Evolutionary conservation across 257 asterid genomes (phyloP).

Genomic region (Orobanche coerulescens): DNA sequence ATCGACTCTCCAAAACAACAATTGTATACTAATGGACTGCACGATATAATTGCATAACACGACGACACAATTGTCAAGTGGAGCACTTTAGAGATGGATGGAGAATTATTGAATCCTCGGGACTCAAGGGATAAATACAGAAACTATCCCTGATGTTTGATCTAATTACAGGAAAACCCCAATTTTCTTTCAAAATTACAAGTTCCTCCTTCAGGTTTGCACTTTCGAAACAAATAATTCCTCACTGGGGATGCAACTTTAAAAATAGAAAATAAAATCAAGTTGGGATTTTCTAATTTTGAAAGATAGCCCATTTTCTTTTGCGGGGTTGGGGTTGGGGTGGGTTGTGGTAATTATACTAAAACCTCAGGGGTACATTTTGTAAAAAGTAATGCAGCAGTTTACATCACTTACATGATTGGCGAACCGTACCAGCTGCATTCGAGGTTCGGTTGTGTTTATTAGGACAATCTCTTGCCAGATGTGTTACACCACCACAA

Average conservation of each 20-base stretch:
- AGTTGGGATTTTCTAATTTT: neutral
- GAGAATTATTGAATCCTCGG: no score
- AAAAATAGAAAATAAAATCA: neutral
- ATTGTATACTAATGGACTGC: no score
- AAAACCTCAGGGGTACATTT: neutral
- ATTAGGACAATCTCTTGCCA: slow-evolving; percentile 82
- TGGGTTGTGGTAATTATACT: no score
- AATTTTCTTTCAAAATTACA: neutral
- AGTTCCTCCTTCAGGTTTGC: neutral
- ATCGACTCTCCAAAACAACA: no score
- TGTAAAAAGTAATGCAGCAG: neutral
- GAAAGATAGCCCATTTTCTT: neutral
- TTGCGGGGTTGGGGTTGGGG: no score
- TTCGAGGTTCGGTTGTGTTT: slow-evolving; percentile 33
- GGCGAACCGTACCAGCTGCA: slow-evolving; percentile 24
- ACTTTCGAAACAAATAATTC: no score
- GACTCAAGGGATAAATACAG: no score
- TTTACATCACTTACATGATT: slow-evolving; percentile 41
- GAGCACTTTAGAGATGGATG: no score
- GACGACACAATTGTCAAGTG: no score
- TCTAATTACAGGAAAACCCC: no score
- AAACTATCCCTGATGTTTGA: no score
- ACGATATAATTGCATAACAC: no score
- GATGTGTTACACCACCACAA: slow-evolving; percentile 87
- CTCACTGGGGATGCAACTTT: neutral